A percentile compares a stretch with the other conserved stretches of the same genome.
These are phyloP conservation scores for Aspergillus jensenii DNA, from an alignment of 2,329 filamentous ascomycete species.

Conservation along the genomic window DNA sequence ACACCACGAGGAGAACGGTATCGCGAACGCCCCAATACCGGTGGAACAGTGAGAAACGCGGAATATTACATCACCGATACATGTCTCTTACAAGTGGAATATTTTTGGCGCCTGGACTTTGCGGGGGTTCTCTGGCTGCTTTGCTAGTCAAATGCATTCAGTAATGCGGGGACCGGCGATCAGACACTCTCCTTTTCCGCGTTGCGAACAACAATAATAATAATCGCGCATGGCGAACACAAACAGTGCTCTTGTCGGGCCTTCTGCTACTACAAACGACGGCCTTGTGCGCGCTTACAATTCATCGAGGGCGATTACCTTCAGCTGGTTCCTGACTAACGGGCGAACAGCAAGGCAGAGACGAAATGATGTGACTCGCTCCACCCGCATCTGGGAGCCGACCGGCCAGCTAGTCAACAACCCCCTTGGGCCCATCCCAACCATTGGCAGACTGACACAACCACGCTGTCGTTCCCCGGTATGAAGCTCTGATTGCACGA, in stretches of 20 bases:
- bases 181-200: constrained; percentile 4
- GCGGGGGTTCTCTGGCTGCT: constrained; percentile 14
- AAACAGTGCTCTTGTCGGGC: not conserved
- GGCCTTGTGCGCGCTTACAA: not conserved
- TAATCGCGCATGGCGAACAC: not conserved
- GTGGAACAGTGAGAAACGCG: not conserved
- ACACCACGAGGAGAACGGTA: not conserved
- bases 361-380: constrained; percentile 16
- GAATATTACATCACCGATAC: not conserved
- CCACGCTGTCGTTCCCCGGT: not conserved
- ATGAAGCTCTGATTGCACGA: not conserved
- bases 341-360: constrained; percentile 11
- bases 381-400: constrained; percentile 18
- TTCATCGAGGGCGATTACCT: constrained; percentile 4
- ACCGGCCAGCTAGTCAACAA: not conserved
- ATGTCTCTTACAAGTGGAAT: not conserved
- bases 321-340: constrained; percentile 22
- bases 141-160: constrained; percentile 15
- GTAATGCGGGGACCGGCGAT: constrained; percentile 23
- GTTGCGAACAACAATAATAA: not conserved
- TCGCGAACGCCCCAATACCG: not conserved
- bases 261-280: not conserved
- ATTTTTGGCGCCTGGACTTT: constrained; percentile 11
- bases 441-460: not conserved
- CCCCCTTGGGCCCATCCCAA: not conserved